Evolutionary conservation across 768 basidiomycete genomes (phyloP).

Genomic region (Leccinum olivaceopallidum): DNA sequence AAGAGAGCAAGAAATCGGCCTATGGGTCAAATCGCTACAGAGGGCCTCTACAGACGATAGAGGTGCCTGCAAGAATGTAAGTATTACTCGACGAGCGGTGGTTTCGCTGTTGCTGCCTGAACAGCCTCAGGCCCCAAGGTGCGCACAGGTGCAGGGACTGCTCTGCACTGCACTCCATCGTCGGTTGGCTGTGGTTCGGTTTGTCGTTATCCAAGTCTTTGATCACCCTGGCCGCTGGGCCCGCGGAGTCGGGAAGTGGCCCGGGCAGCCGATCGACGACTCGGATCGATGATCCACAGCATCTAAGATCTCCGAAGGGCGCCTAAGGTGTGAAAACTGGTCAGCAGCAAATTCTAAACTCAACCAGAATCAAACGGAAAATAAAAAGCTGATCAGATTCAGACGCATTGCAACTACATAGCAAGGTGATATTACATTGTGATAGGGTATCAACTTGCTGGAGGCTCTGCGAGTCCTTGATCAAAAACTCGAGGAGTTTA

Average conservation of each 20-base stretch:
- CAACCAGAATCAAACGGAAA: not conserved
- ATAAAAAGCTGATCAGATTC: not conserved
- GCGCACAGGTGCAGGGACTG: too few species aligned
- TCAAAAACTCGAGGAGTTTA: not conserved
- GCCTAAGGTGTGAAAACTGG: not conserved
- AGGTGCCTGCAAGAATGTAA: not conserved
- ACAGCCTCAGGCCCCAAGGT: not conserved
- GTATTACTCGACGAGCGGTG: not conserved
- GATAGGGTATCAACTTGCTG: too few species aligned
- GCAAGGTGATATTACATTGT: too few species aligned
- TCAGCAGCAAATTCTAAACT: not conserved
- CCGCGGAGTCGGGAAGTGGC: too few species aligned
- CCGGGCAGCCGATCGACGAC: not conserved
- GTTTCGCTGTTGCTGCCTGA: not conserved
- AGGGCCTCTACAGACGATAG: not conserved
- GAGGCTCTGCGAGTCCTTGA: too few species aligned
- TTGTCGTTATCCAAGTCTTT: not conserved
- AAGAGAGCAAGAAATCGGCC: not conserved
- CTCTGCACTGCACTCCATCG: not conserved
- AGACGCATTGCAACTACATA: too few species aligned
- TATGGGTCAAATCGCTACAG: not conserved
- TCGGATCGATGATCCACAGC: not conserved
- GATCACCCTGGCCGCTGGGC: conserved; percentile 3
- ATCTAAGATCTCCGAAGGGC: not conserved
- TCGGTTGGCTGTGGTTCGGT: not conserved